Evolutionary conservation across 2,329 filamentous ascomycete genomes (phyloP), one percentile per base, ranked within the genome.

Genomic region (Davidsoniella australis): DNA sequence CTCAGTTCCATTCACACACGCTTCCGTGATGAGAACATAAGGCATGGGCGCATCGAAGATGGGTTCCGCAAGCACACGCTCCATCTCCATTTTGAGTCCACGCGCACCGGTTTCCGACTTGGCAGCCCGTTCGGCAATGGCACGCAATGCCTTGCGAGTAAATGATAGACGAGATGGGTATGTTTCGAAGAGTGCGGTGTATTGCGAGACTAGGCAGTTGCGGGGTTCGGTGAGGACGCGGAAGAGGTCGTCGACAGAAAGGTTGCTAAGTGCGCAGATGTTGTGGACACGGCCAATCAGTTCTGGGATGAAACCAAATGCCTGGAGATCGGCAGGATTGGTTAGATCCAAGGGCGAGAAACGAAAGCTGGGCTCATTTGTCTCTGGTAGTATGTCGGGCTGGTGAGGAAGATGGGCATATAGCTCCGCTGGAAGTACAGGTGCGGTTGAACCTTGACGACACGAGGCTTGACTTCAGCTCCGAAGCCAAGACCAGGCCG

Each of bases 221-320:
- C 84, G 79, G 1, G 91, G 91, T 61, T 96, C 89, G 0, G 86
- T 95, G 38, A 98, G 72, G 54, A 98, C 91, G 47, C 88, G 80
- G 47, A 89, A 78, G 10, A 98, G 76, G 52, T 80, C 75, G 20
- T 70, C 60, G 12, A 72, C 66, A 1, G 75, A 76, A 1, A 98
- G 71, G 0, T 86, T 80, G 12, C 85, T 81, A 0, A 98, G 74
- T 0, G 91, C 85, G 53, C 86, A 87, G 45, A 87, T 82, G 52
- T 94, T 85, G 47, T 94, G 89, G 44, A 98, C 78, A 16, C 91
- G 83, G n/a, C 91, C 91, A 48, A 96, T 82, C n/a, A 95, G 71
- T 64, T 95, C 88, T 0, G 88, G 88, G 48, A 95, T 95, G 60
- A 95, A 85, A 12, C 88, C 89, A 59, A 87, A 95, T 41, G 73